A percentile compares a stretch with the other conserved stretches of the same genome.
Evolutionary conservation across 345 rosid species (phyloP).

Genomic region (Lepidium aucheri): DNA sequence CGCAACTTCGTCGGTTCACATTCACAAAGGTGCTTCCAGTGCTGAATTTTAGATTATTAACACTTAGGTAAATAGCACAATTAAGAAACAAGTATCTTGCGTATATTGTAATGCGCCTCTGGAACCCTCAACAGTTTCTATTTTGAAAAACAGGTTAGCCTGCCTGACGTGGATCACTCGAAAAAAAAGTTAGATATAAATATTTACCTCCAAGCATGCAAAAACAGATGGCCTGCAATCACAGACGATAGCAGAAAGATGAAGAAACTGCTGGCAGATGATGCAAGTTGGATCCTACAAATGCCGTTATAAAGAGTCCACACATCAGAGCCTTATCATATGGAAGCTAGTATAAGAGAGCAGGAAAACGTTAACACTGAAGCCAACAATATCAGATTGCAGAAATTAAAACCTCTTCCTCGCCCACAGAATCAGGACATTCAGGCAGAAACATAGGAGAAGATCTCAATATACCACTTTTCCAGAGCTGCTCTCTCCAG

Average conservation of each 20-base stretch:
- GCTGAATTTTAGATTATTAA: constrained; percentile 44
- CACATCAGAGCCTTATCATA: constrained; percentile 2
- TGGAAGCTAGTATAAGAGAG: neutral
- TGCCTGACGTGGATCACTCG: neutral
- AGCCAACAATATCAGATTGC: constrained; percentile 21
- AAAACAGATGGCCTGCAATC: constrained; percentile 70
- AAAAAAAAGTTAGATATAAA: neutral
- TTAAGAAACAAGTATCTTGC: neutral
- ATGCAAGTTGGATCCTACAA: constrained; percentile 83
- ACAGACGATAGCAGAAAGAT: constrained; percentile 79
- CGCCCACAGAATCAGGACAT: constrained; percentile 73
- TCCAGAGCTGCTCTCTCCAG: constrained; percentile 85
- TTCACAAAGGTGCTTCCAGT: constrained; percentile 84
- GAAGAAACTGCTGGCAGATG: constrained; percentile 84
- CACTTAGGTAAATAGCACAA: constrained; percentile 3
- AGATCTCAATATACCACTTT: constrained; percentile 67
- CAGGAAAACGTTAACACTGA: neutral
- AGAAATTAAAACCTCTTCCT: constrained; percentile 66
- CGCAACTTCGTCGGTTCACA: constrained; percentile 59
- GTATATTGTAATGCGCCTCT: neutral
- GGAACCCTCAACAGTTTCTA: neutral
- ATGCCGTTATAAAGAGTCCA: constrained; percentile 14
- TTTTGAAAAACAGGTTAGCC: neutral
- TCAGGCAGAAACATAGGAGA: constrained; percentile 60
- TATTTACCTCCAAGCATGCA: constrained; percentile 84